Conservation (phyloP, 2,329 filamentous ascomycete species). For the Zasmidium cellare region DNA sequence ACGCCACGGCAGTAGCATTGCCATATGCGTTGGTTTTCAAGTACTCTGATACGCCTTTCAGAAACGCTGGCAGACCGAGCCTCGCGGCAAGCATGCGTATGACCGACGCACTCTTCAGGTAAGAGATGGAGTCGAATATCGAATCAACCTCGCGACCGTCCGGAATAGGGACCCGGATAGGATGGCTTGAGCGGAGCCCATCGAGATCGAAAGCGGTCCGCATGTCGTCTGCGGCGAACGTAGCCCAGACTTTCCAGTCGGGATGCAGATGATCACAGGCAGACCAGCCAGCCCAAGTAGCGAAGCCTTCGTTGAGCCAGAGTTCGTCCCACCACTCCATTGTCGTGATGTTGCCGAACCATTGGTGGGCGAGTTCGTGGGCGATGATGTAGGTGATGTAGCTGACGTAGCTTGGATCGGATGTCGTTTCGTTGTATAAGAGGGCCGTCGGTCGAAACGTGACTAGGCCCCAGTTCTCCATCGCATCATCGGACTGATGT, state of each 20-base stretch:
- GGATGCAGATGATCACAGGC: constrained; percentile 87
- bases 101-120: constrained; percentile 89
- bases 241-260: constrained; percentile 94
- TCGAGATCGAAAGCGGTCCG: constrained; percentile 87
- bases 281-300: constrained; percentile 94
- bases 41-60: constrained; percentile 84
- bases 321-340: constrained; percentile 80
- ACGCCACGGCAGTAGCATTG: constrained; percentile 82
- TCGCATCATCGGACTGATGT: constrained; percentile 71
- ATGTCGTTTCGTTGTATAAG: constrained; percentile 88
- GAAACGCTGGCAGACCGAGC: constrained; percentile 80
- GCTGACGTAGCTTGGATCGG: constrained; percentile 83
- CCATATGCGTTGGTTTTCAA: constrained; percentile 82
- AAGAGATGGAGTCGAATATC: constrained; percentile 94
- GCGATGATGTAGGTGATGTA: constrained; percentile 91
- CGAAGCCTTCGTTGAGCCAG: constrained; percentile 93
- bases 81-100: constrained; percentile 92
- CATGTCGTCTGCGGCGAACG: constrained; percentile 91
- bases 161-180: constrained; percentile 88
- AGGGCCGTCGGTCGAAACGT: constrained; percentile 88
- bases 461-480: constrained; percentile 94
- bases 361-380: constrained; percentile 91
- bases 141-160: constrained; percentile 93
- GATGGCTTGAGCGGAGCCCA: constrained; percentile 82
- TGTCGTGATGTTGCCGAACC: constrained; percentile 92